A percentile compares a stretch with the other conserved stretches of the same genome.
These are phyloP conservation scores for Podospora conica DNA, from an alignment of 495 filamentous ascomycete species.

Conservation along the genomic window DNA sequence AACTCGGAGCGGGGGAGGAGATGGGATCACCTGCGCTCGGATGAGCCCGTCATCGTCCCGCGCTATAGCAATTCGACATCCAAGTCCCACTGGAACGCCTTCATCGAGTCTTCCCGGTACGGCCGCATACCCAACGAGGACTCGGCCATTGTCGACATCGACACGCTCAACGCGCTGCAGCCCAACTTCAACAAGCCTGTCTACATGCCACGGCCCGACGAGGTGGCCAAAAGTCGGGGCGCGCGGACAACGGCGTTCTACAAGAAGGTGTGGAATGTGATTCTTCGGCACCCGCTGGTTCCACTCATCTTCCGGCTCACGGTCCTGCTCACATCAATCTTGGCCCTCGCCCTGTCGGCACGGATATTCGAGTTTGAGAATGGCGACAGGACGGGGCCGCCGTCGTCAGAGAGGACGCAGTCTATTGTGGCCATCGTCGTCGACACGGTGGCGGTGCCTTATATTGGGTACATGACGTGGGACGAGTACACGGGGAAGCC, in stretches of 20 bases:
- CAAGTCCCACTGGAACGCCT: slow-evolving; percentile 43
- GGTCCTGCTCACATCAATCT: slow-evolving; percentile 73
- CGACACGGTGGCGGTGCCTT: slow-evolving; percentile 81
- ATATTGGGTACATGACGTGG: slow-evolving; percentile 87
- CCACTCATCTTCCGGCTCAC: slow-evolving; percentile 77
- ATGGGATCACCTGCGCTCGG: slow-evolving; percentile 52
- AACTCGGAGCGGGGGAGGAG: slow-evolving; percentile 41
- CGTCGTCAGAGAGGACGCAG: slow-evolving; percentile 58
- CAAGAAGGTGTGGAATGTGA: slow-evolving; percentile 42
- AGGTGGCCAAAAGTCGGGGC: slow-evolving; percentile 11
- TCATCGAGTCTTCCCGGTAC: slow-evolving; percentile 46
- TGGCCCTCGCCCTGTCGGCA: slow-evolving; percentile 73
- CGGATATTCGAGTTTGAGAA: slow-evolving; percentile 62
- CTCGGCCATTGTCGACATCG: slow-evolving; percentile 37
- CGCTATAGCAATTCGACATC: slow-evolving; percentile 32
- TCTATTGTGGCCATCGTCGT: slow-evolving; percentile 86
- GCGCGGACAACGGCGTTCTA: slow-evolving; percentile 23
- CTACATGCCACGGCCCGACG: slow-evolving; percentile 14
- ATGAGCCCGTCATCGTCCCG: slow-evolving; percentile 51
- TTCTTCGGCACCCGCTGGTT: slow-evolving; percentile 76
- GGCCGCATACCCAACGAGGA: slow-evolving; percentile 41
- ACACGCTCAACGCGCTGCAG: slow-evolving; percentile 42
- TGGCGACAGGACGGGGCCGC: slow-evolving; percentile 20
- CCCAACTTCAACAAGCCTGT: slow-evolving; percentile 41
- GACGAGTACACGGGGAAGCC: slow-evolving; percentile 96